Base-by-base conservation (phyloP, 306 rosid species). In the Cicer chorassanicum region DNA sequence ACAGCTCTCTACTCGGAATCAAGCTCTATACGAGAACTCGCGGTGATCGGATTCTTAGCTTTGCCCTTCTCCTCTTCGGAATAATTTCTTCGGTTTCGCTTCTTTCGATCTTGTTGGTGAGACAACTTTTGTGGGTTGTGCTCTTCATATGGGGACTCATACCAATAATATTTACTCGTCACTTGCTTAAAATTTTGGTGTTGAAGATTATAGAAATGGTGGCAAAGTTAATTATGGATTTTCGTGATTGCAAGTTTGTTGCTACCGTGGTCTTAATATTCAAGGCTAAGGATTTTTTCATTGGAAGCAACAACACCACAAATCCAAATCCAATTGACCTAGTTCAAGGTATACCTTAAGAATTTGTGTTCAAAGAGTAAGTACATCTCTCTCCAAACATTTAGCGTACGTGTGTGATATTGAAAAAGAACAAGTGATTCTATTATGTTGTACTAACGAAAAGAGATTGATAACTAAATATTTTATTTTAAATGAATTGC, bases 71-170 rank as follows among this genome's bases (percentile, higher is more conserved):
- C 9, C 12, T 74, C 16, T 60, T 18, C 1, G 84, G 80, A 29
- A 14, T 60, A 38, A 14, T 80, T 11, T 68, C 84, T 15, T 61
- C 77, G 0, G 68, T 45, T 1, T 75, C 84, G 5, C 67, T 81
- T 29, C 51, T 70, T 0, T 59, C 77, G 7, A 43, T 81, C 67
- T 11, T 75, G n/a, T 5, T 68, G 46, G 21, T 12, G 4, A 44
- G 2, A 5, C 9, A 13, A 0, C 73, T 75, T 29, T 43, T 69
- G 12, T 50, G 61, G 73, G 4, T 68, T 68, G 61, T 81, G 41
- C 49, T 81, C 14, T 69, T 75, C 44, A 9, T 62, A 2, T 75
- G 77, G 77, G 77, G 66, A 68, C 68, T 65, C 34, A 12, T 80
- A n/a, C 73, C 72, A 14, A 0, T 42, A 2, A 42, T 61, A 15